A percentile compares a stretch with the other conserved stretches of the same genome.
These are phyloP conservation scores for Monosporascus sp. DNA, from an alignment of 2,329 filamentous ascomycete genomes.

Conservation along the genomic window DNA sequence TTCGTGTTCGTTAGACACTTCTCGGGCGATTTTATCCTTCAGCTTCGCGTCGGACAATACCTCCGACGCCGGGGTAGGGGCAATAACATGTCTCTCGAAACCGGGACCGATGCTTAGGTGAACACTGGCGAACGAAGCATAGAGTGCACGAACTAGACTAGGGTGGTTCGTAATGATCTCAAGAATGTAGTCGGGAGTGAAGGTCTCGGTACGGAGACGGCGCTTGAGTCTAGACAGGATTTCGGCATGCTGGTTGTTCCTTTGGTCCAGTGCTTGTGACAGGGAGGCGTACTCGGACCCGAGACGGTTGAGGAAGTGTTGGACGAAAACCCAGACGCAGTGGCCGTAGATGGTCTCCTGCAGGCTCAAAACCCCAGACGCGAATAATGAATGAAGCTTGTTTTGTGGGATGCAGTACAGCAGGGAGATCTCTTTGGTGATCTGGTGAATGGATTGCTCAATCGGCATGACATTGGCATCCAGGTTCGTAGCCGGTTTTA, in stretches of 20 bases:
- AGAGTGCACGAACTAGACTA: constrained; percentile 77
- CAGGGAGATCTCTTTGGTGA: constrained; percentile 96
- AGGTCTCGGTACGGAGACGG: constrained; percentile 89
- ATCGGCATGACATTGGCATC: constrained; percentile 66
- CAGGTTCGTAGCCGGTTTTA: constrained; percentile 63
- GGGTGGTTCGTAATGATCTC: constrained; percentile 95
- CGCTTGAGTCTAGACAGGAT: constrained; percentile 93
- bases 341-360: constrained; percentile 98
- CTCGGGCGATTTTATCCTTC: constrained; percentile 70
- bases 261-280: constrained; percentile 69
- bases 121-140: constrained; percentile 84
- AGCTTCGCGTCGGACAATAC: constrained; percentile 71
- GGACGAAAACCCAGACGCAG: constrained; percentile 95
- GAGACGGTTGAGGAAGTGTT: constrained; percentile 95
- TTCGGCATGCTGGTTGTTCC: constrained; percentile 79
- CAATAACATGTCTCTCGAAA: constrained; percentile 44
- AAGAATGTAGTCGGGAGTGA: constrained; percentile 95
- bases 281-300: constrained; percentile 89
- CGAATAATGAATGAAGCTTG: constrained; percentile 88
- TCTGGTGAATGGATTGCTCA: constrained; percentile 93
- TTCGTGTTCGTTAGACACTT: constrained; percentile 89
- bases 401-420: constrained; percentile 98
- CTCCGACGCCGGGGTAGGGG: constrained; percentile 53
- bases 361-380: constrained; percentile 76
- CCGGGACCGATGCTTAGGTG: constrained; percentile 59